phyloP scores from a whole-genome alignment of 2,329 filamentous ascomycete genomes.

The Penicillium sp. region DNA sequence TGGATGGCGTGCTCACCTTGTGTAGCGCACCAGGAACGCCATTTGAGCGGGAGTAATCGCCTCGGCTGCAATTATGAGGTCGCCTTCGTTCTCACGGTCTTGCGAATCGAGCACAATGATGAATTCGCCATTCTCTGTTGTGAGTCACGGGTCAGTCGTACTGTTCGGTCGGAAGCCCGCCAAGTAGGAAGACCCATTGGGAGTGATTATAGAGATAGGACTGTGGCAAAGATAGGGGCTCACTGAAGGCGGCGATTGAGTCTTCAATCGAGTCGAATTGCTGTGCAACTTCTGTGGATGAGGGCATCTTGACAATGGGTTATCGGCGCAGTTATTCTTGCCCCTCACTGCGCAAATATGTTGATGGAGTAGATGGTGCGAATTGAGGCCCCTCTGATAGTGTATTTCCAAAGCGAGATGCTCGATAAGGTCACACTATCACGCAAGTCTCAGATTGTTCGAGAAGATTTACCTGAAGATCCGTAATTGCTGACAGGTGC shows the following conservation, averaged over 20 bases:
- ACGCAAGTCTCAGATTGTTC: constrained; percentile 1
- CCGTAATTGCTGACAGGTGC: constrained; percentile 20
- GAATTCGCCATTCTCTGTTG: constrained; percentile 72
- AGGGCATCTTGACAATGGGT: constrained; percentile 29
- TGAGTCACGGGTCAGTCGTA: constrained; percentile 16
- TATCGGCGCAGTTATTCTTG: constrained; percentile 13
- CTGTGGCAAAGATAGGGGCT: constrained; percentile 14
- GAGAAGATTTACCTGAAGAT: constrained; percentile 6
- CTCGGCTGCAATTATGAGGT: constrained; percentile 89
- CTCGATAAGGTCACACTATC: neutral
- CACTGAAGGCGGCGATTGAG: constrained; percentile 40
- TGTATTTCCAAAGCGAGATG: neutral
- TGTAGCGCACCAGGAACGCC: constrained; percentile 91
- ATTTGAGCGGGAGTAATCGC: constrained; percentile 82
- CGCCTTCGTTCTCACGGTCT: constrained; percentile 93
- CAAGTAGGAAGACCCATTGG: neutral
- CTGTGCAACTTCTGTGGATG: constrained; percentile 29
- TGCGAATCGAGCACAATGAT: constrained; percentile 92
- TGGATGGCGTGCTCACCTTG: constrained; percentile 45
- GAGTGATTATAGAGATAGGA: neutral
- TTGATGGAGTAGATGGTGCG: neutral
- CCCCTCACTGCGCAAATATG: constrained; percentile 24
- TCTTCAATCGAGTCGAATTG: constrained; percentile 42
- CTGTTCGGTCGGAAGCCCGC: neutral
- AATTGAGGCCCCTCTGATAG: neutral